These are phyloP conservation scores for Lipomyces chichibuensis DNA, from an alignment of 805 yeast species.

Conservation along the genomic window DNA sequence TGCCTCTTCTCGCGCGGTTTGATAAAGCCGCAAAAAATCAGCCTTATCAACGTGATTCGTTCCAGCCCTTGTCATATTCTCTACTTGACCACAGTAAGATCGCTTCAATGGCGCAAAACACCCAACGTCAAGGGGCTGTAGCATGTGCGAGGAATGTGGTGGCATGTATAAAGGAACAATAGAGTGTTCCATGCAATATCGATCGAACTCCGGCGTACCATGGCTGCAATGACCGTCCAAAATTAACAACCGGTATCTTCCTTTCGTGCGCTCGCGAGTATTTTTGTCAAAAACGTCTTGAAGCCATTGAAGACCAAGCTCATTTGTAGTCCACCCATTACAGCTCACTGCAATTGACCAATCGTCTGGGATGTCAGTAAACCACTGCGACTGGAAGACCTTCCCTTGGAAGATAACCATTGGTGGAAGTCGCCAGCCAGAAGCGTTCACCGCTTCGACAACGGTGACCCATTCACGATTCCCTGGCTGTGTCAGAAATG, in stretches of 20 bases:
- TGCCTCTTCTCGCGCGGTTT: constrained; percentile 5
- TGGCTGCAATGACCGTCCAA: constrained; percentile 1
- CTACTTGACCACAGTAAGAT: neutral
- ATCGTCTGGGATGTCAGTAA: constrained; percentile 2
- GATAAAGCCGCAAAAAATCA: neutral
- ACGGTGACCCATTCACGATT: no score
- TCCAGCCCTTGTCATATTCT: constrained; percentile 1
- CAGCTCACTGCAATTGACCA: constrained; percentile 3
- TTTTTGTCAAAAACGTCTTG: constrained; percentile 1
- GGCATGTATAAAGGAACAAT: constrained; percentile 1
- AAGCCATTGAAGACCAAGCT: constrained; percentile 3
- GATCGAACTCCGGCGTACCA: constrained; percentile 3
- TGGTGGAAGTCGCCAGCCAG: constrained; percentile 6
- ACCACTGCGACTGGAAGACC: constrained; percentile 1
- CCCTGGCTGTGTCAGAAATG: no score
- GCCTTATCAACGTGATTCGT: neutral
- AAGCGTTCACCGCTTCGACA: constrained; percentile 3
- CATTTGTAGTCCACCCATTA: constrained; percentile 3
- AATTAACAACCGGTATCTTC: neutral
- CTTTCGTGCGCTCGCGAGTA: constrained; percentile 4
- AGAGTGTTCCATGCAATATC: constrained; percentile 2
- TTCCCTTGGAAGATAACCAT: constrained; percentile 1
- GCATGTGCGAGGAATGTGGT: neutral
- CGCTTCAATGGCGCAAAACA: constrained; percentile 4
- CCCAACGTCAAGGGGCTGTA: constrained; percentile 2